Conservation (phyloP, 306 rosid genomes). For the Cucurbita ficifolia region DNA sequence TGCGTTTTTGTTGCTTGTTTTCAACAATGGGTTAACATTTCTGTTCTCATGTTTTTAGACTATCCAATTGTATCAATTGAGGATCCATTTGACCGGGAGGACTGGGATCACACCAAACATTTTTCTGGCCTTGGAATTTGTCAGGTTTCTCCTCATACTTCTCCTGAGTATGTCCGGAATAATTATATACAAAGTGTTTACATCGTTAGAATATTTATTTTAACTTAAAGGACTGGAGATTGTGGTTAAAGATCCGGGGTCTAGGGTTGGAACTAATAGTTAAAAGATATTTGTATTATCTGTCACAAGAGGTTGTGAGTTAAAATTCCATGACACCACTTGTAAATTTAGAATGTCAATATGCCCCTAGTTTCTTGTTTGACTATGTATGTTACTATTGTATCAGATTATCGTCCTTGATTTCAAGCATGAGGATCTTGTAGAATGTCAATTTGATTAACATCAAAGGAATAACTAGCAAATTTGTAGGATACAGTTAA, state of each 20-base stretch:
- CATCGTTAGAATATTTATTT: background rate
- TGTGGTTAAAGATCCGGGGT: background rate
- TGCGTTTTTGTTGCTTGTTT: background rate
- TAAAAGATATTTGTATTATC: background rate
- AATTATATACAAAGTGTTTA: background rate
- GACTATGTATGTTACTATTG: background rate
- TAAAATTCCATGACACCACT: background rate
- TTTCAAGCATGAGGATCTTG: background rate
- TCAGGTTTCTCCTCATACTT: constrained; percentile 38
- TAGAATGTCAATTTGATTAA: background rate
- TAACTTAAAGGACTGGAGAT: background rate
- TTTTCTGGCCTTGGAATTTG: constrained; percentile 57
- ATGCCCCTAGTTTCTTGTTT: background rate
- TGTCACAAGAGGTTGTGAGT: background rate
- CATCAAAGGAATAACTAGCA: background rate
- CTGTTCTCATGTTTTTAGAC: constrained; percentile 25
- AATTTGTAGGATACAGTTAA: background rate
- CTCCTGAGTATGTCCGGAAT: constrained; percentile 4
- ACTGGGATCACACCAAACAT: constrained; percentile 72
- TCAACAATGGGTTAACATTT: constrained; percentile 4
- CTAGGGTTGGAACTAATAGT: background rate
- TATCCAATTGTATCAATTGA: constrained; percentile 78
- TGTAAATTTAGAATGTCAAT: background rate
- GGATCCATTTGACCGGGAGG: constrained; percentile 97
- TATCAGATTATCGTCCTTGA: background rate